Conservation (phyloP, 148 eudicot species). For the Selenicereus undatus region DNA sequence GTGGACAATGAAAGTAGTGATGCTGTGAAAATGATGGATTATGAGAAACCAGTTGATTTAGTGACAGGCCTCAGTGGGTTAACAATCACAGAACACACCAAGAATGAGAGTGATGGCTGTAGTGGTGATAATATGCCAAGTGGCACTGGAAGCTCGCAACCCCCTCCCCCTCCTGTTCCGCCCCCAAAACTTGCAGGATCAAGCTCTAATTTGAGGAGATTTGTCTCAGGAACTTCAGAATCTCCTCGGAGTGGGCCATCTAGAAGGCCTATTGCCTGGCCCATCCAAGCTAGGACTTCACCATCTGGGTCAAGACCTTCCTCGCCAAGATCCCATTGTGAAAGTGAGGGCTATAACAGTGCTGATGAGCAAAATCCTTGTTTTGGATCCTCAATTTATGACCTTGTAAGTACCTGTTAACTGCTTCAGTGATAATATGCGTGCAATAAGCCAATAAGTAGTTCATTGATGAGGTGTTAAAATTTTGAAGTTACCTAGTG, state of each 20-base stretch:
- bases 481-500: not conserved
- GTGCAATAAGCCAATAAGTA: not conserved
- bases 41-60: conserved; percentile 33
- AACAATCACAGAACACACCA: conserved; percentile 27
- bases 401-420: conserved; percentile 56
- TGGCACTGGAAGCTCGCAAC: conserved; percentile 47
- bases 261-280: conserved; percentile 65
- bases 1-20: conserved; percentile 31
- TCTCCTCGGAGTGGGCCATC: conserved; percentile 64
- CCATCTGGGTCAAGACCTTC: conserved; percentile 86
- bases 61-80: conserved; percentile 36
- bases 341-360: conserved; percentile 92
- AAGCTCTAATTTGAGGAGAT: conserved; percentile 44
- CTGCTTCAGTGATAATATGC: not conserved
- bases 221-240: conserved; percentile 42
- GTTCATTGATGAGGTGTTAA: not conserved
- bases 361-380: conserved; percentile 87
- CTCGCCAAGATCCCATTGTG: conserved; percentile 84
- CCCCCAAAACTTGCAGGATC: conserved; percentile 74
- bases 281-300: conserved; percentile 64
- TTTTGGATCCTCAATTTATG: conserved; percentile 65
- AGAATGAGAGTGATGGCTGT: conserved; percentile 35
- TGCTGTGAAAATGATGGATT: conserved; percentile 30
- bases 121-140: conserved; percentile 28
- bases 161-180: conserved; percentile 91